A percentile compares a stretch with the other conserved stretches of the same genome.
phyloP scores from a whole-genome alignment of 495 filamentous ascomycete species.

The Ramalina intermedia region DNA sequence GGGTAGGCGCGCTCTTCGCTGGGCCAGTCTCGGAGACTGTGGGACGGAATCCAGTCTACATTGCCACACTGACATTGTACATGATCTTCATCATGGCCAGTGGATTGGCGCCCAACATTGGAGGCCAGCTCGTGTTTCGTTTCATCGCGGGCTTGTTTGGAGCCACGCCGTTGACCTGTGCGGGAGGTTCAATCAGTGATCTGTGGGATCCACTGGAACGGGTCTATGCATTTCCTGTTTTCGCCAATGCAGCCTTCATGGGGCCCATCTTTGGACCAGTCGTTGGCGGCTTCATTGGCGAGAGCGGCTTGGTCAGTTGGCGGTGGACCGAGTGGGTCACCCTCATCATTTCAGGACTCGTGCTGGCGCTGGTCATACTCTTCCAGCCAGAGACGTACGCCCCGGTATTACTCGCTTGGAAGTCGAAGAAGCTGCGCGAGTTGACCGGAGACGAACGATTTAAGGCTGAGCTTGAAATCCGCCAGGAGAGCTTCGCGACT shows the following conservation, averaged over 20 bases:
- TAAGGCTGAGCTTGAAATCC: slow-evolving; percentile 30
- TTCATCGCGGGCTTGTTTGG: slow-evolving; percentile 40
- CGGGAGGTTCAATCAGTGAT: slow-evolving; percentile 37
- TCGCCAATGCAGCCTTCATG: slow-evolving; percentile 24
- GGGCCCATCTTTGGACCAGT: slow-evolving; percentile 21
- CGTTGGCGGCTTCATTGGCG: slow-evolving; percentile 32
- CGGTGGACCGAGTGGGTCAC: slow-evolving; percentile 40
- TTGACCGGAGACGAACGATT: slow-evolving; percentile 31
- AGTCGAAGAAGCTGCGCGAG: slow-evolving; percentile 31
- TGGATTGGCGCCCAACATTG: slow-evolving; percentile 36
- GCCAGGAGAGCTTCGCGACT: slow-evolving; percentile 19
- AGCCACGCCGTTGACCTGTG: slow-evolving; percentile 35
- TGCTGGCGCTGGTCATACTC: slow-evolving; percentile 27
- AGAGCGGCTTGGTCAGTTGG: slow-evolving; percentile 28
- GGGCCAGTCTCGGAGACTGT: slow-evolving; percentile 45
- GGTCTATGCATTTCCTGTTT: slow-evolving; percentile 33
- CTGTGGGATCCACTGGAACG: slow-evolving; percentile 36
- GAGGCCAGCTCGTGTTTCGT: slow-evolving; percentile 33
- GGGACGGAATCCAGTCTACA: slow-evolving; percentile 44
- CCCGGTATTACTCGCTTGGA: slow-evolving; percentile 37
- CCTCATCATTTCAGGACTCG: slow-evolving; percentile 30
- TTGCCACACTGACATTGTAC: slow-evolving; percentile 31
- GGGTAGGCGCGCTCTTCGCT: slow-evolving; percentile 34
- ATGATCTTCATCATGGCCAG: slow-evolving; percentile 39
- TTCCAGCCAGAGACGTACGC: slow-evolving; percentile 40